Evolutionary conservation across 495 filamentous ascomycete species (phyloP).

Genomic region (Aspergillus avenaceus): DNA sequence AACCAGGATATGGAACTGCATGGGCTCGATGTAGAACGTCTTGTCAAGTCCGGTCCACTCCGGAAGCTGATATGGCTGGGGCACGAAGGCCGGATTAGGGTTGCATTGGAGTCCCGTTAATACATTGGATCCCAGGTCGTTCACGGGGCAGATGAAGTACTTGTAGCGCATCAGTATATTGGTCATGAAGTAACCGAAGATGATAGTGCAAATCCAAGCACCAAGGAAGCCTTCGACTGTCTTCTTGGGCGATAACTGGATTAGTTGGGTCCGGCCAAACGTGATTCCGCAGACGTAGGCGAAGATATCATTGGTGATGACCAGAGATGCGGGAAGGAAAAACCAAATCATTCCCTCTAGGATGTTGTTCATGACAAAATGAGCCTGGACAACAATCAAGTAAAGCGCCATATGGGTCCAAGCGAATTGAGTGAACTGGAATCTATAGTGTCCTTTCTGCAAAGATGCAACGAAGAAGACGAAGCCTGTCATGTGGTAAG

Average conservation of each 20-base stretch:
- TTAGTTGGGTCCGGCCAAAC: conserved; percentile 93
- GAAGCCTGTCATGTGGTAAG: conserved; percentile 64
- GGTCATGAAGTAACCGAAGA: conserved; percentile 79
- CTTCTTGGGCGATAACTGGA: conserved; percentile 98
- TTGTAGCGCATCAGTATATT: conserved; percentile 87
- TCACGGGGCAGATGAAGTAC: conserved; percentile 98
- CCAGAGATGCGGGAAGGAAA: conserved; percentile 90
- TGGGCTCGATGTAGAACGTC: conserved; percentile 67
- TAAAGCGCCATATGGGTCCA: conserved; percentile 99
- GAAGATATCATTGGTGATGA: conserved; percentile 98
- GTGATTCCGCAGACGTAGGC: conserved; percentile 97
- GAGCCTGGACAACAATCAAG: conserved; percentile 94
- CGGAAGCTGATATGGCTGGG: conserved; percentile 77
- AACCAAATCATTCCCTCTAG: conserved; percentile 99
- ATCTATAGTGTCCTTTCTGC: conserved; percentile 90
- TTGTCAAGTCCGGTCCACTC: conserved; percentile 58
- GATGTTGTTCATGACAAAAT: conserved; percentile 99
- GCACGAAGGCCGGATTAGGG: conserved; percentile 89
- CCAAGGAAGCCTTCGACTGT: conserved; percentile 98
- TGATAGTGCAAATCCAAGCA: conserved; percentile 91
- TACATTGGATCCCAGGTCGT: conserved; percentile 89
- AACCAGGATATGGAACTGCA: conserved; percentile 90
- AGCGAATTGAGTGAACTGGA: conserved; percentile 98
- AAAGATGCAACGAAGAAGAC: conserved; percentile 98
- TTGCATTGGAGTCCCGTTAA: conserved; percentile 86